Evolutionary conservation across 257 asterid species (phyloP), one percentile per base, ranked within the genome.

Genomic region (Hygrophila difformis): DNA sequence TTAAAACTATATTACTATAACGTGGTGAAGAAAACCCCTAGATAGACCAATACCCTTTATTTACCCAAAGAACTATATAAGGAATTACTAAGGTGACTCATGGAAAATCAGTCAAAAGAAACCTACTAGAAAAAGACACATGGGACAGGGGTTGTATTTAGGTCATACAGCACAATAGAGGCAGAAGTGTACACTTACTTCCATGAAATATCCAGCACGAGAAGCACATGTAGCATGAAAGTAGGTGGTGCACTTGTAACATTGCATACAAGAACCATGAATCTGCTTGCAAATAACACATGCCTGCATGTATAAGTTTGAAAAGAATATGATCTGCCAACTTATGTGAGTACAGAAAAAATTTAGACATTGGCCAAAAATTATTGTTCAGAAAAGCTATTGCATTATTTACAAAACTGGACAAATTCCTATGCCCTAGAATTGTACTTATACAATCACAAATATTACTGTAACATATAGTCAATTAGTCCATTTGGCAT

Each of bases 131-230:
- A 49, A 8, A 53, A 38, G 41, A 15, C 28, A 28, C 38, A 56
- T 56, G 42, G 50, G 12, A 17, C 20, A 13, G 44, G 17, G 18
- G 17, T 56, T 12, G 42, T 18, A 13, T 41, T 19, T 36, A 42
- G 47, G 28, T 22, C 51, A 37, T 42, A 53, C 40, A 50, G 46
- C 40, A 31, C 33, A 11, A 53, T 38, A 22, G 18, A 51, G 42
- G 49, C 35, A 51, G 47, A 12, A 44, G 5, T 7, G 45, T 28
- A 8, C 16, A 73, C 89, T 72, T 75, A 86, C 99, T 69, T 91
- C 99, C 95, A 80, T 72, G 72, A 66, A 71, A 56, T 76, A 91
- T 65, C 96, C 99, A 55, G 97, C 94, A 44, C 89, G 91, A 51
- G 79, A 69, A 59, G 97, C 94, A 65, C 99, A 91, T 58, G 75